Evolutionary conservation across 768 basidiomycete species (phyloP).

Genomic region (Tricholoma hemisulphureum): DNA sequence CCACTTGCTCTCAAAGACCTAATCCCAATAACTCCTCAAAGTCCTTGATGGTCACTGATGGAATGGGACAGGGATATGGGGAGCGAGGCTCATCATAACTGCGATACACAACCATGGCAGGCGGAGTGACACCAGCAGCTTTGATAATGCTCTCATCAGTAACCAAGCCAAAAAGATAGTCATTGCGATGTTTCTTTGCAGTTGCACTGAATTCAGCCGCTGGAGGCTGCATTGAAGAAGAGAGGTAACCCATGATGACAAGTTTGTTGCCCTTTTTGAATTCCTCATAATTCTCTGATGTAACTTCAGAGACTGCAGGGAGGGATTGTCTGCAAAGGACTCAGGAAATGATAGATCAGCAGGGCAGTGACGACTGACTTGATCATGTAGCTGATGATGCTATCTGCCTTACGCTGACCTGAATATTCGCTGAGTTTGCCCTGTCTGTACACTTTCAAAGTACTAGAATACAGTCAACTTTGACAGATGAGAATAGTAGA

Average conservation of each 20-base stretch:
- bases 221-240: slow-evolving; percentile 68
- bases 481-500: background rate
- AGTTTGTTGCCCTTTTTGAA: slow-evolving; percentile 89
- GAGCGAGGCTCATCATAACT: slow-evolving; percentile 81
- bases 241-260: slow-evolving; percentile 82
- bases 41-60: slow-evolving; percentile 55
- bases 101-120: slow-evolving; percentile 91
- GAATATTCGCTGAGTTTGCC: slow-evolving; percentile 78
- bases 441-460: slow-evolving; percentile 88
- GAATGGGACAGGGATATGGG: slow-evolving; percentile 63
- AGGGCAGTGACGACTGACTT: slow-evolving; percentile 60
- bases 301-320: slow-evolving; percentile 87
- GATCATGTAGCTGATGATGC: slow-evolving; percentile 94
- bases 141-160: slow-evolving; percentile 68
- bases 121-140: slow-evolving; percentile 72
- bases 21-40: too few relatives aligned
- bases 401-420: slow-evolving; percentile 92
- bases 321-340: slow-evolving; percentile 68
- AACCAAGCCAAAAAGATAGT: slow-evolving; percentile 87
- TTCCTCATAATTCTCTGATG: slow-evolving; percentile 70
- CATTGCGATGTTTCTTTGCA: slow-evolving; percentile 88
- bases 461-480: slow-evolving; percentile 42
- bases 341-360: background rate
- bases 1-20: too few relatives aligned
- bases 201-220: slow-evolving; percentile 72